Percentiles rank a stretch among this genome's conserved stretches.
phyloP scores from a whole-genome alignment of 2,329 filamentous ascomycete species.

The Hypocreales sp. region DNA sequence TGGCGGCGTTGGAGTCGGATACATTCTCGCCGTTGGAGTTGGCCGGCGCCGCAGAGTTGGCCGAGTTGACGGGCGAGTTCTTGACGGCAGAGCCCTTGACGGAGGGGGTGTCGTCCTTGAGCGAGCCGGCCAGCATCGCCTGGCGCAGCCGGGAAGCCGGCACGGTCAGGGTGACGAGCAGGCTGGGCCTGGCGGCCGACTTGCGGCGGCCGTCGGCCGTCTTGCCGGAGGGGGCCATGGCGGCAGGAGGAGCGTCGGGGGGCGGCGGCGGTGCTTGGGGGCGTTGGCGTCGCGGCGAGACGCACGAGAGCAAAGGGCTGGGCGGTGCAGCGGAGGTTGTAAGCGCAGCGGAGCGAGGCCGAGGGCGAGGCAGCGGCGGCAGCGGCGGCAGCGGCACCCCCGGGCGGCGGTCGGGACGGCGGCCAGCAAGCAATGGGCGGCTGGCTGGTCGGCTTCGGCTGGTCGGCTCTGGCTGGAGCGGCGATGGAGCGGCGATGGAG shows the following conservation, averaged over 20 bases:
- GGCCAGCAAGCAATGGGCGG: too few species aligned
- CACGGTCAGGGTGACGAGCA: slow-evolving; percentile 38
- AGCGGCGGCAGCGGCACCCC: too few species aligned
- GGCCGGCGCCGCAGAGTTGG: slow-evolving; percentile 20
- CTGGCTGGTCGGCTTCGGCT: too few species aligned
- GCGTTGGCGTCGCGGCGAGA: slow-evolving; percentile 1
- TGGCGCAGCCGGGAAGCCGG: slow-evolving; percentile 32
- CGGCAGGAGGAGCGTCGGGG: slow-evolving; percentile 1
- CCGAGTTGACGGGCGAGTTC: slow-evolving; percentile 28
- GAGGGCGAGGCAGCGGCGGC: too few species aligned
- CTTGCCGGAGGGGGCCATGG: slow-evolving; percentile 20
- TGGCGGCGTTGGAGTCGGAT: slow-evolving; percentile 44
- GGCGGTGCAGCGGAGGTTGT: too few species aligned
- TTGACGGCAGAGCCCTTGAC: slow-evolving; percentile 16
- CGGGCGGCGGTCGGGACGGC: too few species aligned
- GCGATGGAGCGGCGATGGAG: slow-evolving; percentile 4
- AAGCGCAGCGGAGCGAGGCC: too few species aligned
- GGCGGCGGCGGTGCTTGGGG: not conserved
- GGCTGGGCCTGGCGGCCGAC: slow-evolving; percentile 17
- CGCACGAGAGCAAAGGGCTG: too few species aligned
- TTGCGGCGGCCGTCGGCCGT: slow-evolving; percentile 20
- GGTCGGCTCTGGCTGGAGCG: too few species aligned
- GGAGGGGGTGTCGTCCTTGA: slow-evolving; percentile 27
- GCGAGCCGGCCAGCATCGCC: slow-evolving; percentile 27
- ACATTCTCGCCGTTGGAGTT: slow-evolving; percentile 38